Evolutionary conservation across 208 protist genomes (phyloP).

Genomic region (Strigomonas culicis): DNA sequence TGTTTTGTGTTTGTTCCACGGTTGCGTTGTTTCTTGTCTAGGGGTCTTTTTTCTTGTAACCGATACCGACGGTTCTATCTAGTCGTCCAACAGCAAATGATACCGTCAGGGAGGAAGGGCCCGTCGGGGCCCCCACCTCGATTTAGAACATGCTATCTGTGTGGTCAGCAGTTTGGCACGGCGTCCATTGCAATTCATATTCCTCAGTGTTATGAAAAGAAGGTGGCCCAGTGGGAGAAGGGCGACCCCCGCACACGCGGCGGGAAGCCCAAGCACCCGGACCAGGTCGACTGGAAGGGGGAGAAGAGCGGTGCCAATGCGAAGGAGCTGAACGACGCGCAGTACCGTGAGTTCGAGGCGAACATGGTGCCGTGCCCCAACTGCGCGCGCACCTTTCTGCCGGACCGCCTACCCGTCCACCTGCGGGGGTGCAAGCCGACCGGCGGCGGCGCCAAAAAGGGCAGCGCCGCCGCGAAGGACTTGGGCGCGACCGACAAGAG

Average conservation of each 20-base stretch:
- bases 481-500: conserved; percentile 10
- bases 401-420: conserved; percentile 88
- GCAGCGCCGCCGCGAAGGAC: no score
- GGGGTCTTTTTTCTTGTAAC: no score
- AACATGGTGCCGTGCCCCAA: conserved; percentile 82
- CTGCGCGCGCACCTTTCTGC: conserved; percentile 88
- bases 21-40: no score
- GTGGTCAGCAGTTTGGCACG: conserved; percentile 73
- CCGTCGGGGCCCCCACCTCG: conserved; percentile 25
- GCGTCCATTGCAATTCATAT: conserved; percentile 77
- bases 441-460: conserved; percentile 6
- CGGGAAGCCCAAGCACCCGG: conserved; percentile 38
- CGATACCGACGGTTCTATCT: neutral
- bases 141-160: conserved; percentile 84
- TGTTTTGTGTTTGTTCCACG: no score
- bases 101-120: neutral
- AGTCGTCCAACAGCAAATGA: neutral
- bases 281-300: conserved; percentile 59
- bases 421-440: conserved; percentile 71
- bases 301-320: conserved; percentile 23
- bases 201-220: conserved; percentile 65
- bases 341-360: conserved; percentile 71
- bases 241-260: conserved; percentile 41
- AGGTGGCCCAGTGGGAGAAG: conserved; percentile 49
- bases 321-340: conserved; percentile 59